A percentile compares a stretch with the other conserved stretches of the same genome.
Evolutionary conservation across 1,139 yeast genomes (phyloP).

Genomic region (Lodderomyces jiufengensis): DNA sequence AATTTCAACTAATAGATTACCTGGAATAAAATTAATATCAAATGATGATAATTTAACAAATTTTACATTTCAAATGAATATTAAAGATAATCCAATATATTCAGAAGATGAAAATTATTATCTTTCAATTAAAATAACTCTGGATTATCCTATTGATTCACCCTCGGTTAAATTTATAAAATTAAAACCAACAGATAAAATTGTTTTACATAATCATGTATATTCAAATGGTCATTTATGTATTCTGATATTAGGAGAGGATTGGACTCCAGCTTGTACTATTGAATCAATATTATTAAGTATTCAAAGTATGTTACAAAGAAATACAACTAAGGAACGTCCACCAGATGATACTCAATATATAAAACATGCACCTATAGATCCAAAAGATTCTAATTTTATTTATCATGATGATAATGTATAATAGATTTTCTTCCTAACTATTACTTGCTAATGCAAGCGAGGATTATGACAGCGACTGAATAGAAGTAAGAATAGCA

Average conservation of each 20-base stretch:
- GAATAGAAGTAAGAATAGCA: no score
- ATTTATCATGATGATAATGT: constrained; percentile 54
- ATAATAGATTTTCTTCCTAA: no score
- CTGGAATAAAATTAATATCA: constrained; percentile 27
- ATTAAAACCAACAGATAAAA: constrained; percentile 16
- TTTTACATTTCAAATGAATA: constrained; percentile 23
- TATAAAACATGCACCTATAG: constrained; percentile 48
- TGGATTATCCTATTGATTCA: constrained; percentile 59
- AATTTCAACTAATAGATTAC: constrained; percentile 19
- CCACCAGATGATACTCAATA: constrained; percentile 57
- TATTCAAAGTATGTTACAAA: constrained; percentile 60
- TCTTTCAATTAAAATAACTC: constrained; percentile 36
- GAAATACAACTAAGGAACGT: constrained; percentile 41
- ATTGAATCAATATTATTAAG: constrained; percentile 53
- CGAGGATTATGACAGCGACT: no score
- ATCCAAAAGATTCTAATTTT: constrained; percentile 52
- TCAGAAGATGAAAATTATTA: constrained; percentile 30
- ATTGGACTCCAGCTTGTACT: constrained; percentile 72
- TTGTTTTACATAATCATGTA: constrained; percentile 71
- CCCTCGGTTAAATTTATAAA: constrained; percentile 57
- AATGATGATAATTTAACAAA: constrained; percentile 21
- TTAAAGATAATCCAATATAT: constrained; percentile 27
- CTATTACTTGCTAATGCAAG: no score
- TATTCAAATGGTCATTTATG: constrained; percentile 77
- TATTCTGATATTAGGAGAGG: constrained; percentile 57